A percentile compares a stretch with the other conserved stretches of the same genome.
phyloP scores from a whole-genome alignment of 352 stramenopile species.

The Phytophthora syringae region DNA sequence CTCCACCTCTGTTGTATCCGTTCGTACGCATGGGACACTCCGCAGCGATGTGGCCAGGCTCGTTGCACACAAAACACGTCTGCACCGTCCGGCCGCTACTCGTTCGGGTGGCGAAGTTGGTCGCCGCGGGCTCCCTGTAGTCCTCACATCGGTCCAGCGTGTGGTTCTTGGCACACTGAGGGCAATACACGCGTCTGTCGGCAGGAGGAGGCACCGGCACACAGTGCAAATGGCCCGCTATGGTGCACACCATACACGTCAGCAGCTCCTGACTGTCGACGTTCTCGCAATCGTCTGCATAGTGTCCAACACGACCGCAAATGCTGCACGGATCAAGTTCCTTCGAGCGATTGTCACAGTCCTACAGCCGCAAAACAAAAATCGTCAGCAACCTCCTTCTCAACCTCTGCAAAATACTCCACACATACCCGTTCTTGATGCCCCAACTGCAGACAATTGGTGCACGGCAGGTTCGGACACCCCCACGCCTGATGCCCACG shows the following conservation, averaged over 20 bases:
- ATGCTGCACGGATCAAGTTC: constrained; percentile 48
- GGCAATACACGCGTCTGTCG: constrained; percentile 75
- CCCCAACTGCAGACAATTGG: constrained; percentile 69
- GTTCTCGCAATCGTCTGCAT: constrained; percentile 50
- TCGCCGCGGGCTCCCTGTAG: constrained; percentile 53
- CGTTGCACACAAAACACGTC: constrained; percentile 81
- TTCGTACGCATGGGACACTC: constrained; percentile 61
- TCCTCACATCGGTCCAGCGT: constrained; percentile 46
- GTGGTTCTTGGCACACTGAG: constrained; percentile 70
- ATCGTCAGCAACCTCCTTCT: background rate
- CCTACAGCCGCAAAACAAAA: constrained; percentile 29
- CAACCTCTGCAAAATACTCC: background rate
- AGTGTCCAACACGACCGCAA: constrained; percentile 68
- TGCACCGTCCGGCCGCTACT: constrained; percentile 54
- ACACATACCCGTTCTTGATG: constrained; percentile 61
- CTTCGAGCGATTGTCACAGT: constrained; percentile 63
- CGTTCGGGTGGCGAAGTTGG: constrained; percentile 50
- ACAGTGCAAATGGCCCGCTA: constrained; percentile 72
- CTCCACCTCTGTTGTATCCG: constrained; percentile 43
- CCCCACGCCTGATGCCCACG: constrained; percentile 73
- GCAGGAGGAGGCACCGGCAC: constrained; percentile 67
- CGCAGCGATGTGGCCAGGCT: constrained; percentile 72
- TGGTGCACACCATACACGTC: constrained; percentile 81
- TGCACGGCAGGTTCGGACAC: constrained; percentile 75
- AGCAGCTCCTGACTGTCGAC: constrained; percentile 34